Conservation (phyloP, 768 basidiomycete species). For the Podaxis pistillaris region DNA sequence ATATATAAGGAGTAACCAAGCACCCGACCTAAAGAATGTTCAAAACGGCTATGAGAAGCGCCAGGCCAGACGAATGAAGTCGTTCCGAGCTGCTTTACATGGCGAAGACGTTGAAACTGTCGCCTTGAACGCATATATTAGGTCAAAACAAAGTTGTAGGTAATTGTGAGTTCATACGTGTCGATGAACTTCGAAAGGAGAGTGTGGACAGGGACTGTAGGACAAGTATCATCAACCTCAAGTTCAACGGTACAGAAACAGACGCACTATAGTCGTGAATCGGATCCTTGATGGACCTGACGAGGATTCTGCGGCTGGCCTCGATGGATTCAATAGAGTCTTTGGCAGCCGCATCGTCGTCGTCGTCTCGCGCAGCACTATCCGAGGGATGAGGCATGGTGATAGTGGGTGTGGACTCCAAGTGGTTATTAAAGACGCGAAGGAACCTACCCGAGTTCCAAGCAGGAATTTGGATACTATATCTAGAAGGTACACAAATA, state of each 20-base stretch:
- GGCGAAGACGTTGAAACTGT: conserved; percentile 76
- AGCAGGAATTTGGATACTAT: neutral
- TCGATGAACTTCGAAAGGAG: conserved; percentile 54
- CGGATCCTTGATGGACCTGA: conserved; percentile 17
- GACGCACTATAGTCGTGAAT: conserved; percentile 18
- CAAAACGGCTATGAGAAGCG: conserved; percentile 80
- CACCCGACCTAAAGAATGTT: conserved; percentile 72
- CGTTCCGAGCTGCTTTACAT: conserved; percentile 80
- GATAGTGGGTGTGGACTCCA: neutral
- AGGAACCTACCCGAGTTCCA: neutral
- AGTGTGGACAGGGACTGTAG: conserved; percentile 35
- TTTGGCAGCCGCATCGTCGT: neutral
- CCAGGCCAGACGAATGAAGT: conserved; percentile 75
- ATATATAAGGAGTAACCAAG: neutral
- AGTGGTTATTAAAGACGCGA: conserved; percentile 2
- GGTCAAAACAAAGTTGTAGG: neutral
- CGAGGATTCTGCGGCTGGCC: conserved; percentile 4
- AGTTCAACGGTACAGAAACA: neutral
- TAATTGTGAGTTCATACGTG: conserved; percentile 46
- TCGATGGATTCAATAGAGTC: conserved; percentile 5
- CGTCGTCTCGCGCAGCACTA: neutral
- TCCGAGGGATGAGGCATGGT: neutral
- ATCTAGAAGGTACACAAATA: conserved; percentile 1
- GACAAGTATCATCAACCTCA: neutral
- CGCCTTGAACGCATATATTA: conserved; percentile 36